phyloP scores from a whole-genome alignment of 2,329 filamentous ascomycete species.

The Nemania sp. region DNA sequence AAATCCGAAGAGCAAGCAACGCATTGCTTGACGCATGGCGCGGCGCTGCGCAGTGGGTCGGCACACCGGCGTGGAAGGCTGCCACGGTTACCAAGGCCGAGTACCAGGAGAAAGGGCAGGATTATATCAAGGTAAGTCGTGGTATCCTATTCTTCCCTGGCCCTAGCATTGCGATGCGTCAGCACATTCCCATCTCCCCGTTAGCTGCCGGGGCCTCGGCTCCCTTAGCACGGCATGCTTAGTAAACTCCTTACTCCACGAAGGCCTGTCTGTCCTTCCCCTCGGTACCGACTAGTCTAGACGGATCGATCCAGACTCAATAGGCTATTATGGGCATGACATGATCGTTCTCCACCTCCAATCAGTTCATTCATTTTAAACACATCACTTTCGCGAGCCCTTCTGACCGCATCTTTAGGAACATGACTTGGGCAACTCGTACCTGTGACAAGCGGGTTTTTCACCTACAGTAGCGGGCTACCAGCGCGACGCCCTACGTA shows the following conservation, averaged over 20 bases:
- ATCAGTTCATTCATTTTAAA: background rate
- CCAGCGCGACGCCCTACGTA: too few relatives aligned
- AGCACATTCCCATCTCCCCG: constrained; percentile 19
- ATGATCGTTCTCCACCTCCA: background rate
- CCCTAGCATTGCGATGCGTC: constrained; percentile 18
- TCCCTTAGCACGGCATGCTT: constrained; percentile 16
- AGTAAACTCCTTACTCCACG: constrained; percentile 6
- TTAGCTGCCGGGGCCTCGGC: constrained; percentile 11
- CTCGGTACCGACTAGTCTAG: too few relatives aligned
- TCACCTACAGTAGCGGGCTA: background rate
- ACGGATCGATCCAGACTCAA: constrained; percentile 1
- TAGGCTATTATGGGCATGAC: too few relatives aligned
- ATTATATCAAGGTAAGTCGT: constrained; percentile 80
- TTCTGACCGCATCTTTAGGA: constrained; percentile 49
- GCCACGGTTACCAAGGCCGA: constrained; percentile 78
- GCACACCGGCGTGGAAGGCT: constrained; percentile 59
- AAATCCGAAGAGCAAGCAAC: constrained; percentile 73
- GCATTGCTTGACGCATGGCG: constrained; percentile 88
- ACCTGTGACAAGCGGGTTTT: constrained; percentile 42
- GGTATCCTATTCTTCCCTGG: background rate
- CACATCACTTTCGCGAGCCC: background rate
- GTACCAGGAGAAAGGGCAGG: constrained; percentile 87
- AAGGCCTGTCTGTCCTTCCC: constrained; percentile 1
- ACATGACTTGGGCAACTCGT: constrained; percentile 68
- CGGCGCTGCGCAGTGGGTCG: constrained; percentile 86